Percentiles rank a stretch among this genome's conserved stretches.
Conservation (phyloP, 192 early-diverging fungal species). For the Helicostylum pulchrum region DNA sequence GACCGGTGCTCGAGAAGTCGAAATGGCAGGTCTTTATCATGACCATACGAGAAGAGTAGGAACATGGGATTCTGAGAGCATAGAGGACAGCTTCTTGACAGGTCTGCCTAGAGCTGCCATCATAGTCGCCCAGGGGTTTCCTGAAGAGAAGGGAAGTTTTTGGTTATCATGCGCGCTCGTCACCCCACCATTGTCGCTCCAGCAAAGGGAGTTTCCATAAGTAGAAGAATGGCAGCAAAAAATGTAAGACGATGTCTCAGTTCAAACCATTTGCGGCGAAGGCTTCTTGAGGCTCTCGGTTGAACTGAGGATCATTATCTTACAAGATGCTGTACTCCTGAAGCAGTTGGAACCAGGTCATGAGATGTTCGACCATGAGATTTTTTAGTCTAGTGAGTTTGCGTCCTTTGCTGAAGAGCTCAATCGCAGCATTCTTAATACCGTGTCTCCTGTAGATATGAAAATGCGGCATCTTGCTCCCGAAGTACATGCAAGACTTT, state of each 20-base stretch:
- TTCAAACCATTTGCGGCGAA: background rate
- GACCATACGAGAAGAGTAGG: background rate
- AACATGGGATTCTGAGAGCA: background rate
- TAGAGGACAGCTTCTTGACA: background rate
- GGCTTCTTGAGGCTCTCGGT: background rate
- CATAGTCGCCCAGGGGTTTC: background rate
- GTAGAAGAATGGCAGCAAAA: background rate
- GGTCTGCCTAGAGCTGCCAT: background rate
- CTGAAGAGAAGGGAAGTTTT: background rate
- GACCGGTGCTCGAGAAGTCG: background rate
- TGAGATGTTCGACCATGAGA: background rate
- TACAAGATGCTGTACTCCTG: conserved; percentile 10
- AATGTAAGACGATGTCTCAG: background rate
- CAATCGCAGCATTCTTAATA: too few species aligned
- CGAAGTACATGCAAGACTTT: too few species aligned
- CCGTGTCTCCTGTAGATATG: too few species aligned
- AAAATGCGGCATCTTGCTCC: too few species aligned
- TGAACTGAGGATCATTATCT: background rate
- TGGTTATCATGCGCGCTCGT: background rate
- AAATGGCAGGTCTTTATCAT: background rate
- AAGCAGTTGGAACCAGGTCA: background rate
- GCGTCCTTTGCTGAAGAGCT: background rate
- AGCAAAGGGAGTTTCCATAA: background rate
- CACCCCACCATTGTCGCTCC: background rate
- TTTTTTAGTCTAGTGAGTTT: background rate